Evolutionary conservation across 2,329 filamentous ascomycete species (phyloP).

Genomic region (Cercospora citrullina): DNA sequence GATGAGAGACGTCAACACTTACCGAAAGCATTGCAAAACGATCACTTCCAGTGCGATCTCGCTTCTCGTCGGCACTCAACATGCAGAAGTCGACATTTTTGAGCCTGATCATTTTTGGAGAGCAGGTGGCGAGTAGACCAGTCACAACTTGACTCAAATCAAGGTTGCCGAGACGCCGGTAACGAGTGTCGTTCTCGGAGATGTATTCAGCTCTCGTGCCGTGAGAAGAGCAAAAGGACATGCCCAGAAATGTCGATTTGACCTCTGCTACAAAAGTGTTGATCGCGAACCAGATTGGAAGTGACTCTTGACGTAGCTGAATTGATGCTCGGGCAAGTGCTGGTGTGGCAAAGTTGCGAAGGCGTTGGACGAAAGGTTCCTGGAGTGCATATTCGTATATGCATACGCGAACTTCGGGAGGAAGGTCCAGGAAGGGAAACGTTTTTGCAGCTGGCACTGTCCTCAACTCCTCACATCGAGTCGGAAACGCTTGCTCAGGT

Average conservation of each 20-base stretch:
- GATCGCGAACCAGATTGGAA: conserved; percentile 27
- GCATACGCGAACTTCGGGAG: conserved; percentile 10
- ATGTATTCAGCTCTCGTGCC: conserved; percentile 13
- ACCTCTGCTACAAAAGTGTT: conserved; percentile 26
- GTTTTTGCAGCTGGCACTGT: not conserved
- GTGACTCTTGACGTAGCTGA: conserved; percentile 25
- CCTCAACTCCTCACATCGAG: not conserved
- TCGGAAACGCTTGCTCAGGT: not conserved
- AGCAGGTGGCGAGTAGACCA: conserved; percentile 1
- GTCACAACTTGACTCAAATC: not conserved
- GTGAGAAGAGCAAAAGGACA: conserved; percentile 12
- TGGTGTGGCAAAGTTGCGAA: conserved; percentile 6
- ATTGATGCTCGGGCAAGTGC: conserved; percentile 14
- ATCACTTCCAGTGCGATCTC: not conserved
- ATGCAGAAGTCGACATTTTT: conserved; percentile 18
- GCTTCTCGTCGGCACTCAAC: conserved; percentile 1
- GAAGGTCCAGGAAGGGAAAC: conserved; percentile 16
- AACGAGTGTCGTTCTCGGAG: conserved; percentile 3
- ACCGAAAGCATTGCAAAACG: conserved; percentile 19
- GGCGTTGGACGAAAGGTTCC: conserved; percentile 5
- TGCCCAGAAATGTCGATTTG: conserved; percentile 12
- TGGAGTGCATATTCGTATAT: conserved; percentile 13
- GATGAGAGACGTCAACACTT: not conserved
- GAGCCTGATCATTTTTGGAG: conserved; percentile 5
- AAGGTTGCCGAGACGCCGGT: conserved; percentile 5